phyloP scores from a whole-genome alignment of 768 basidiomycete genomes.

The Lenzites betulinus region DNA sequence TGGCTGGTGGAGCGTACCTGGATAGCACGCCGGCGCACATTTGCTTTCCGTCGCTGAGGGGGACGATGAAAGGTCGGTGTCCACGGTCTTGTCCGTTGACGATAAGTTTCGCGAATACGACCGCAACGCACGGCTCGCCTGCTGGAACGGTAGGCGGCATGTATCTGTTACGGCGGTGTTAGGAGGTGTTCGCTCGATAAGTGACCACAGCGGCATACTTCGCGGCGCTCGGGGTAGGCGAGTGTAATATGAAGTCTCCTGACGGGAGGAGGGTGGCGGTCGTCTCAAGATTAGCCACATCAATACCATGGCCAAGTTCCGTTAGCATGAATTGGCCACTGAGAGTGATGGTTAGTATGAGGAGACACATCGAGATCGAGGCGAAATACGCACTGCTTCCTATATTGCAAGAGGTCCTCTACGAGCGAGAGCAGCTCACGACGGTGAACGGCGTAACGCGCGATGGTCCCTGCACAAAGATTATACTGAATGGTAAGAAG shows the following conservation, averaged over 20 bases:
- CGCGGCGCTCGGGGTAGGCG: constrained; percentile 47
- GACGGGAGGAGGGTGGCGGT: constrained; percentile 22
- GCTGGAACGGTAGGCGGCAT: constrained; percentile 35
- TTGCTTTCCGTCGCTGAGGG: constrained; percentile 28
- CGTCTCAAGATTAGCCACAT: constrained; percentile 45
- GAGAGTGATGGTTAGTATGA: background rate
- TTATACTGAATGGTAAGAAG: constrained; percentile 42
- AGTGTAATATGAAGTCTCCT: constrained; percentile 23
- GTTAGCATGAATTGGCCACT: constrained; percentile 48
- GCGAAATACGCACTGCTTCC: background rate
- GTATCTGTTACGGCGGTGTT: constrained; percentile 22
- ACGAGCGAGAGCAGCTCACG: constrained; percentile 29
- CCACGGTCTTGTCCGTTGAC: constrained; percentile 33
- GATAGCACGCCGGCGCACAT: constrained; percentile 32
- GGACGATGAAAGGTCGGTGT: constrained; percentile 34
- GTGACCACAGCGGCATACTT: constrained; percentile 29
- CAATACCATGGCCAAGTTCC: constrained; percentile 49
- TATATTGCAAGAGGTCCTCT: constrained; percentile 9
- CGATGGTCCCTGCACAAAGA: constrained; percentile 40
- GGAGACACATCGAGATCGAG: background rate
- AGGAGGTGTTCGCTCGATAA: background rate
- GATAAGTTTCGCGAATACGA: constrained; percentile 33
- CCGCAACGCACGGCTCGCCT: constrained; percentile 30
- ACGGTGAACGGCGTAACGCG: constrained; percentile 26
- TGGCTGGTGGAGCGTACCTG: constrained; percentile 1